phyloP scores from a whole-genome alignment of 2,329 filamentous ascomycete species.

The Pestalotiopsis sp. region DNA sequence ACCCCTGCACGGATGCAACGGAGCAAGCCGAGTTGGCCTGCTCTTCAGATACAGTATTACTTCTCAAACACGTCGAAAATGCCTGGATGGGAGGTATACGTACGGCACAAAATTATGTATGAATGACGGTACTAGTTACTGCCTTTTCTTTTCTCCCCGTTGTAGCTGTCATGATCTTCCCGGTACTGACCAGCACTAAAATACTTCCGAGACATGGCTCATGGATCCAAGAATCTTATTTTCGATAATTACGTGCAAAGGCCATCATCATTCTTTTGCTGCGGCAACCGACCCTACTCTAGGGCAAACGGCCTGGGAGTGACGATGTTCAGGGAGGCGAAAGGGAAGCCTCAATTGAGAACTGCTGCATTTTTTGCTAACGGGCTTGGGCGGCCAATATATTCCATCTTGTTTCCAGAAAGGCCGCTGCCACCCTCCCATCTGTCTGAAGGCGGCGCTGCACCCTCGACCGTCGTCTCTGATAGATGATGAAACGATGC shows the following conservation, averaged over 20 bases:
- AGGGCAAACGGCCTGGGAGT: background rate
- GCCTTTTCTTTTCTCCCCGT: background rate
- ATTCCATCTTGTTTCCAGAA: conserved; percentile 8
- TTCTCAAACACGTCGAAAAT: no score
- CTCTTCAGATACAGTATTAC: no score
- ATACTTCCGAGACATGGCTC: background rate
- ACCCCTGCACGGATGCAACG: no score
- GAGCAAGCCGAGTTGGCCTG: no score
- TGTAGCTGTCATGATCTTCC: background rate
- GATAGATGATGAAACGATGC: conserved; percentile 24
- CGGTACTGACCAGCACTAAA: background rate
- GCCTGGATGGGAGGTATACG: no score
- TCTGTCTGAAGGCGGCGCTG: background rate
- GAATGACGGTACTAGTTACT: background rate
- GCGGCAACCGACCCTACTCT: background rate
- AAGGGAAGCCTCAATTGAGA: background rate
- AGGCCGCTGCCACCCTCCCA: background rate
- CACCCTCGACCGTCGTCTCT: conserved; percentile 6
- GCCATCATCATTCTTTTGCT: background rate
- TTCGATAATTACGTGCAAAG: background rate
- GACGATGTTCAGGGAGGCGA: background rate
- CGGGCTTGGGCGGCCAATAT: background rate
- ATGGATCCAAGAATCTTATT: background rate
- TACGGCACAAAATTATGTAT: background rate
- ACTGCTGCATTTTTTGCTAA: background rate